phyloP scores from a whole-genome alignment of 371 early-diverging fungal species.

The Actinomucor elegans region DNA sequence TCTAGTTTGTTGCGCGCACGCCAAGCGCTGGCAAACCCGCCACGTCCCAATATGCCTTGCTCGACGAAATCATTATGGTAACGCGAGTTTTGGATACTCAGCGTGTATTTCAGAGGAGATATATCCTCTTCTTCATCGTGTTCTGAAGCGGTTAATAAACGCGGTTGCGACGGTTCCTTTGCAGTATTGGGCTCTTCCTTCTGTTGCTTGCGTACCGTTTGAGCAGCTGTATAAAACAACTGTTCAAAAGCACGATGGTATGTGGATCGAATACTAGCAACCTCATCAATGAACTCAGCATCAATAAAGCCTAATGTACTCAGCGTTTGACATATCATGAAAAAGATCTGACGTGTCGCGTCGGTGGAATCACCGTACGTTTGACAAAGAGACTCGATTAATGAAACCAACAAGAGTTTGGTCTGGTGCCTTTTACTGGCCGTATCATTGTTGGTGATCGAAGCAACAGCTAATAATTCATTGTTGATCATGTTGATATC shows the following conservation, averaged over 20 bases:
- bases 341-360: slow-evolving; percentile 78
- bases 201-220: slow-evolving; percentile 50
- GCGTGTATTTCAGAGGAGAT: slow-evolving; percentile 1
- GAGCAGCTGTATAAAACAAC: slow-evolving; percentile 76
- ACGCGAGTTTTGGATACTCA: slow-evolving; percentile 66
- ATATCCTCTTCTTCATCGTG: not conserved
- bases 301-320: slow-evolving; percentile 74
- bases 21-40: slow-evolving; percentile 94
- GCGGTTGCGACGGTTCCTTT: too few species aligned
- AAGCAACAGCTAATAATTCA: not conserved
- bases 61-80: slow-evolving; percentile 87
- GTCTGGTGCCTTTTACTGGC: slow-evolving; percentile 62
- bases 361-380: slow-evolving; percentile 82
- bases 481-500: not conserved
- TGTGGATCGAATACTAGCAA: slow-evolving; percentile 74
- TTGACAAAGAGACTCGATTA: slow-evolving; percentile 83
- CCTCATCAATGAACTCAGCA: slow-evolving; percentile 75
- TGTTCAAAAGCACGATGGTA: slow-evolving; percentile 83
- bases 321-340: slow-evolving; percentile 65
- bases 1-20: slow-evolving; percentile 76
- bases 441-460: slow-evolving; percentile 15
- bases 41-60: slow-evolving; percentile 77
- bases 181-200: slow-evolving; percentile 4
- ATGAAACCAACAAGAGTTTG: slow-evolving; percentile 69
- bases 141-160: slow-evolving; percentile 14